phyloP scores from a whole-genome alignment of 1,284 basidiomycete species.

The Apiotrichum sp. region DNA sequence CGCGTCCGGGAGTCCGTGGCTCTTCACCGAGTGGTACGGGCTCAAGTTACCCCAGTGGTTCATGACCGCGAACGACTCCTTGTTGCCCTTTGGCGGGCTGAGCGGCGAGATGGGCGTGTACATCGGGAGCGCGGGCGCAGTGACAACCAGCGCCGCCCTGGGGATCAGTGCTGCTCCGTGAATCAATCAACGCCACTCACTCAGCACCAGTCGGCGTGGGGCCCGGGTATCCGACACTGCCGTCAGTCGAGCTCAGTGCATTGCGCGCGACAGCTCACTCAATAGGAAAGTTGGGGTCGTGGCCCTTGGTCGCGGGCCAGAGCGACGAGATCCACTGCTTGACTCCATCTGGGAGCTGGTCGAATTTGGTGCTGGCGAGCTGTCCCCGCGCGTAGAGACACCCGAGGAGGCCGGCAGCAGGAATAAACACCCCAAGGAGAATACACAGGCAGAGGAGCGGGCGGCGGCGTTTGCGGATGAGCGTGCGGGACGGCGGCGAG shows the following conservation, averaged over 20 bases:
- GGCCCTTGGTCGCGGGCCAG: constrained; percentile 7
- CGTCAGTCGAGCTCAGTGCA: constrained; percentile 7
- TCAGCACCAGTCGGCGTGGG: constrained; percentile 78
- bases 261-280: constrained; percentile 26
- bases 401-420: constrained; percentile 18
- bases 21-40: constrained; percentile 47
- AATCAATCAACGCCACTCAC: constrained; percentile 24
- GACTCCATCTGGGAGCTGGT: constrained; percentile 28
- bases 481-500: background rate
- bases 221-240: constrained; percentile 68
- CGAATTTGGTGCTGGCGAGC: constrained; percentile 20
- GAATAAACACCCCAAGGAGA: constrained; percentile 23
- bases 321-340: constrained; percentile 33
- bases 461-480: constrained; percentile 1
- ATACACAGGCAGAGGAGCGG: constrained; percentile 26
- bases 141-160: constrained; percentile 62
- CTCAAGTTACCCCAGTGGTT: constrained; percentile 49
- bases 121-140: constrained; percentile 67
- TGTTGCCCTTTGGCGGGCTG: constrained; percentile 44
- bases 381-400: constrained; percentile 24
- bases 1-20: constrained; percentile 47
- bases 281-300: constrained; percentile 36
- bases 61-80: constrained; percentile 41
- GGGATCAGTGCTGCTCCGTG: constrained; percentile 2
- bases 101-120: constrained; percentile 65